Evolutionary conservation across 2,329 filamentous ascomycete genomes (phyloP), one percentile per base, ranked within the genome.

Genomic region (Magnaporthiopsis incrustans): DNA sequence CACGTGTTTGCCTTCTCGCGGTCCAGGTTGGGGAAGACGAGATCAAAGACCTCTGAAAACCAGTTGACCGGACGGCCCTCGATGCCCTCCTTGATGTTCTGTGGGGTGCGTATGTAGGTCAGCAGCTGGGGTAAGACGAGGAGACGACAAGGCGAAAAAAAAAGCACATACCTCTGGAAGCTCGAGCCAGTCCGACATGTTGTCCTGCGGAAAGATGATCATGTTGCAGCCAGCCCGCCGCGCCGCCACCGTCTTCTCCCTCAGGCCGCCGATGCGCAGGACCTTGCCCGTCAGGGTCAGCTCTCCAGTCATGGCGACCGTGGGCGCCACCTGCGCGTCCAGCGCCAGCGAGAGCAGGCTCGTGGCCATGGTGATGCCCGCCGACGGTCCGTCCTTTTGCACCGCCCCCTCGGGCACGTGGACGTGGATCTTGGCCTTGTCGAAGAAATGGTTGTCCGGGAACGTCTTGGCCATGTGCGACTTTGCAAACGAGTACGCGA

Each of bases 11-110:
- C 92, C 66, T 85, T 78, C 57, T 89, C 83, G 66, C 79, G 82
- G 77, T 97, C 90, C 25, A 98, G 77, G 68, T 89, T 81, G 53
- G 91, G 87, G 81, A 99, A 99, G 69, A 98, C 87, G 66, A 97
- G 82, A 67, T 94, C 85, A 75, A 97, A 98, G 62, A 99, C 91
- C 69, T 99, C 92, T 8, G 84, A 84, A 80, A 98, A 99, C 95
- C 95, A 99, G 72, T 85, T 88, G 25, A 94, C 94, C 0, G 95
- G 89, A 69, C 89, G 90, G 71, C 96, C 95, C 77, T 97, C 89
- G 67, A 99, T 91, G 69, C 92, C 93, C 72, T 96, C 86, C 79
- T 98, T 99, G 81, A 99, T 99, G 74, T 98, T 98, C 95, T 99
- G 74, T 65, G 30, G 30, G 18, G 57, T 11, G 35, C 22, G 18